phyloP scores from a whole-genome alignment of 148 eudicot species.

The Pouteria glomerata region DNA sequence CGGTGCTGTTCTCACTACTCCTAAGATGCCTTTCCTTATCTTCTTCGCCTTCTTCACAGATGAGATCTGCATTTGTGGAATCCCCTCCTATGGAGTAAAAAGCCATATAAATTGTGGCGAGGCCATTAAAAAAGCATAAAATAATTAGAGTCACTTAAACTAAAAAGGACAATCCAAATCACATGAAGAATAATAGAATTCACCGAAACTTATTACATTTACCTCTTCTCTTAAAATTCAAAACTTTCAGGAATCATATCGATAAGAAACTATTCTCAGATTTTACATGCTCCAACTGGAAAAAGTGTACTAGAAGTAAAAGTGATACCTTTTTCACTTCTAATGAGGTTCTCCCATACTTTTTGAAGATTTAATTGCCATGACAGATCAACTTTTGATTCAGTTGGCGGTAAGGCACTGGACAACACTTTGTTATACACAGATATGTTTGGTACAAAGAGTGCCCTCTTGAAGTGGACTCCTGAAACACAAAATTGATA shows the following conservation, averaged over 20 bases:
- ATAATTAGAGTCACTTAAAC: neutral
- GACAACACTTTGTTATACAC: conserved; percentile 78
- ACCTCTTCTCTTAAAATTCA: neutral
- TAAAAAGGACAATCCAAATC: neutral
- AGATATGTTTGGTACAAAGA: conserved; percentile 90
- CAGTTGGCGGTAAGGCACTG: conserved; percentile 36
- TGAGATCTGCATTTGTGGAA: conserved; percentile 35
- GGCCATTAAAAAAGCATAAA: too few species aligned
- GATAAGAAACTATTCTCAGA: neutral
- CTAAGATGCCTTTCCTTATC: conserved; percentile 37
- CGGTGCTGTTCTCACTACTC: conserved; percentile 54
- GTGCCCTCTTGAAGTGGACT: conserved; percentile 76
- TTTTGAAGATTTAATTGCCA: conserved; percentile 84
- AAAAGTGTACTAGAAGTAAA: neutral
- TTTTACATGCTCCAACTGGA: neutral
- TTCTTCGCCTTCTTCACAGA: conserved; percentile 30
- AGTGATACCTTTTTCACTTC: conserved; percentile 53
- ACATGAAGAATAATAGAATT: neutral
- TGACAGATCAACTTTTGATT: conserved; percentile 70
- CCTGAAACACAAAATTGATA: conserved; percentile 44
- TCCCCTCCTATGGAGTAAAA: conserved; percentile 34
- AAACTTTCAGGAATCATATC: neutral
- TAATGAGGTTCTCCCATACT: conserved; percentile 71
- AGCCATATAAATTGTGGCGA: too few species aligned
- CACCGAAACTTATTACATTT: neutral